Base-by-base conservation (phyloP, 306 rosid species). In the Casuarina equisetifolia region DNA sequence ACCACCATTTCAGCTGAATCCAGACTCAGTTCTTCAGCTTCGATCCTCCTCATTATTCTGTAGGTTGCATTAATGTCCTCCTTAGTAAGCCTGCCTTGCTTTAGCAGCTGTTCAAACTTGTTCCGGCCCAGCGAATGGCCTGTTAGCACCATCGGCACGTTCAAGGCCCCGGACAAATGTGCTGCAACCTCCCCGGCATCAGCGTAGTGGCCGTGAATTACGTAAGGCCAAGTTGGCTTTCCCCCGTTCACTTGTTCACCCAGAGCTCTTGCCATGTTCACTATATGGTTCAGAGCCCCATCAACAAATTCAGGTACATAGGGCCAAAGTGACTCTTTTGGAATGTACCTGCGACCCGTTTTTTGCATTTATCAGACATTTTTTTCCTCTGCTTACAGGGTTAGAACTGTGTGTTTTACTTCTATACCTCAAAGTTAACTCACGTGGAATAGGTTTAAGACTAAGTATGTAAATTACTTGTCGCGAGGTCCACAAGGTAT, bases 261-360 rank as follows among this genome's bases (percentile, higher is more conserved):
- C 4, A 90, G 77, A 67, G 85, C 97, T 78, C 88, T 85, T 77
- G 93, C 92, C 92, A 90, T 89, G 89, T 80, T 89, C 50, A 83
- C 93, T 35, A 92, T 81, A 86, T 92, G 97, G 77, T 72, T 82
- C 0, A 92, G 73, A 42, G 96, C 93, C 49, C 87, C 90, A 73
- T 92, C 96, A 9, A 92, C 89, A 53, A 90, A 90, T 64, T 92
- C 96, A 36, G 92, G 96, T 74, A 92, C 80, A 86, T 88, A 68
- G 52, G 96, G 96, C 93, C 96, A 92, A 43, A 92, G 91, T 36
- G 92, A 87, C 82, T 92, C 97, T 74, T 92, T 92, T 49, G 91
- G 88, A 57, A 90, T 83, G 83, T 92, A 90, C 86, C 95, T 90
- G 83, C 46, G 45, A 74, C 40, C 42, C 71, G 32, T 40, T 74